Percentiles rank a stretch among this genome's conserved stretches.
phyloP scores from a whole-genome alignment of 345 rosid species.

The Luvunga scandens region DNA sequence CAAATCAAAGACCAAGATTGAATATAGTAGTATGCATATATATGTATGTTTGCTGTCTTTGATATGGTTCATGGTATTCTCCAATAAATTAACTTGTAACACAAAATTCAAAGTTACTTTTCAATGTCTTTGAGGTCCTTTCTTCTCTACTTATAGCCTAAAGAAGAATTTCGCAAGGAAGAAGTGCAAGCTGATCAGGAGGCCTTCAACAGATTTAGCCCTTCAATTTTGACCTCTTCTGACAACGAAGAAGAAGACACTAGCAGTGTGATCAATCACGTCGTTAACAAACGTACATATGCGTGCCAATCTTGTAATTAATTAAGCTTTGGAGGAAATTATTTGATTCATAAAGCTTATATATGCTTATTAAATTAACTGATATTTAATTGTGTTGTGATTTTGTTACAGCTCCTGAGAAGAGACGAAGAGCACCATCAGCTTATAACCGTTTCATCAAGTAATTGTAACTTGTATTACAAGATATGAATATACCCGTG shows the following conservation, averaged over 20 bases:
- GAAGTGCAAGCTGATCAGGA: constrained; percentile 30
- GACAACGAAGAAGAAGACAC: constrained; percentile 73
- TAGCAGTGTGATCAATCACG: constrained; percentile 37
- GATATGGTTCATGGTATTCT: not conserved
- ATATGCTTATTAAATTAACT: not conserved
- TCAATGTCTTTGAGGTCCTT: no score
- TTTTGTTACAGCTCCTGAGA: constrained; percentile 78
- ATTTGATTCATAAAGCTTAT: not conserved
- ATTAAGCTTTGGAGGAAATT: not conserved
- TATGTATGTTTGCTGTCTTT: not conserved
- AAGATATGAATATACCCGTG: not conserved
- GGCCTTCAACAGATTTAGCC: constrained; percentile 34
- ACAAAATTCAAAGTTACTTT: not conserved
- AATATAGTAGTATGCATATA: no score
- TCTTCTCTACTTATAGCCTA: constrained; percentile 22
- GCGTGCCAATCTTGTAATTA: constrained; percentile 6
- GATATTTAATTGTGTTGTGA: not conserved
- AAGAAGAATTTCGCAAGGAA: constrained; percentile 39
- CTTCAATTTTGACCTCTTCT: constrained; percentile 47
- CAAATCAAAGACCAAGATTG: not conserved
- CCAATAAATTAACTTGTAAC: not conserved
- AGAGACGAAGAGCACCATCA: constrained; percentile 95
- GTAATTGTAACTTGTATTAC: constrained; percentile 32
- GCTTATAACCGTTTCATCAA: constrained; percentile 96
- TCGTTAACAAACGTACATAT: constrained; percentile 73